Conservation (phyloP, 495 filamentous ascomycete genomes). For the Alectoria sarmentosa region DNA sequence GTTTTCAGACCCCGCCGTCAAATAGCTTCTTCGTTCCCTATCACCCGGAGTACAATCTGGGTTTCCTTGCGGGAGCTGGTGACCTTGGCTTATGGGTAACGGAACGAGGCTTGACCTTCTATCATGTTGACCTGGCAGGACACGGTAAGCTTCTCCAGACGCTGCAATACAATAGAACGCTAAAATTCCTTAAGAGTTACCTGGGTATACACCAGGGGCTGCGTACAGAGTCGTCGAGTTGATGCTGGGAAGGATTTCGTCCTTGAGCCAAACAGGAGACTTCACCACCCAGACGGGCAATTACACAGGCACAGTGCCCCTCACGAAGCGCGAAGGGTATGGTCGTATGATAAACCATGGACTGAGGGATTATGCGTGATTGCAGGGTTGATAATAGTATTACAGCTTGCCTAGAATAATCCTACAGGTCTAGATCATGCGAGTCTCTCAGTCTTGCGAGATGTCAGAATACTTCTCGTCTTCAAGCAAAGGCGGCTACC, state of each 20-base stretch:
- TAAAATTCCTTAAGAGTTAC: constrained; percentile 28
- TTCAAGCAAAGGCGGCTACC: not conserved
- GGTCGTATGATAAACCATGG: not conserved
- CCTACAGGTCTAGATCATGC: not conserved
- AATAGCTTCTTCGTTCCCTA: constrained; percentile 44
- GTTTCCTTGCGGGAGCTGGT: constrained; percentile 35
- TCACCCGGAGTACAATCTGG: constrained; percentile 32
- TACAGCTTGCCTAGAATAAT: not conserved
- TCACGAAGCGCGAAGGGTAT: not conserved
- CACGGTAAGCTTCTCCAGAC: constrained; percentile 10
- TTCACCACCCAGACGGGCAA: constrained; percentile 24
- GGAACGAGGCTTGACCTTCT: constrained; percentile 53
- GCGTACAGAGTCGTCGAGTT: constrained; percentile 52
- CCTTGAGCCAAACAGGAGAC: constrained; percentile 17
- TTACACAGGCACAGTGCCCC: not conserved
- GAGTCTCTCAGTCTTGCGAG: not conserved
- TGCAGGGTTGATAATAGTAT: not conserved
- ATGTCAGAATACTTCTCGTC: not conserved
- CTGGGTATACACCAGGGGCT: constrained; percentile 43
- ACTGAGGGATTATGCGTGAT: not conserved
- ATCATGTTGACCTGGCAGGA: constrained; percentile 16
- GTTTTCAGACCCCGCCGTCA: constrained; percentile 43
- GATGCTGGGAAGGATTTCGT: constrained; percentile 42
- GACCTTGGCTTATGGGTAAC: constrained; percentile 42
- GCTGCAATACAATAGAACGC: not conserved